Base-by-base conservation (phyloP, 331 rosid species). In the Malus hybrid region DNA sequence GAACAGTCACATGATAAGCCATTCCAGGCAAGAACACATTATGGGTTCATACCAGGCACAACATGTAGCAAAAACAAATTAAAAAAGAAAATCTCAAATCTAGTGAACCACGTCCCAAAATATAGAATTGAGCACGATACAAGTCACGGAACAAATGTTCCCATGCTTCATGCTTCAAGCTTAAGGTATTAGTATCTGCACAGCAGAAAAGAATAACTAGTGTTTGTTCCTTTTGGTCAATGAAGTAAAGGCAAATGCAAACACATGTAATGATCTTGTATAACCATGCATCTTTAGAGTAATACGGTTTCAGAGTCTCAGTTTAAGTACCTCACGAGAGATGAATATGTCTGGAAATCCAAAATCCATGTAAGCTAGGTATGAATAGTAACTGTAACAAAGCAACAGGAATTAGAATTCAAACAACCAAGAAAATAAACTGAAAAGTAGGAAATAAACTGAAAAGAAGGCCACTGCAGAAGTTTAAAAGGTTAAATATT, bases 321-420 rank as follows among this genome's bases (percentile, higher is more conserved):
- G 55, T 36, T 74, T 28, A 10, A 72, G 80, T 90, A 95, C 99
- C 99, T 95, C 97, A 0, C 97, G 97, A n/a, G 99, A 92, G 77
- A 95, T 76, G 82, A 95, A 95, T 83, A 95, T 85, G 62, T 95
- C 96, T 80, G 77, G 88, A 79, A 90, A 90, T 84, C 99, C 97
- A 83, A 95, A 95, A 73, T 95, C 99, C 97, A 89, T 80, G 87
- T 84, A 95, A 81, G 97, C 97, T 62, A 71, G 91, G 60, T 95
- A 95, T 29, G 97, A 90, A 85, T 95, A 95, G 85, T 95, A 95
- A 82, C 99, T 95, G 93, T 22, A 28, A 71, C 70, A 86, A 78
- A 80, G 70, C 46, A 63, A 34, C 46, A 80, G 69, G 69, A 71
- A 71, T 85, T 65, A 86, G 74, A 80, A 63, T 59, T 75, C n/a